These are phyloP conservation scores for Fusarium nurragi DNA, from an alignment of 2,329 filamentous ascomycete genomes.

Conservation along the genomic window DNA sequence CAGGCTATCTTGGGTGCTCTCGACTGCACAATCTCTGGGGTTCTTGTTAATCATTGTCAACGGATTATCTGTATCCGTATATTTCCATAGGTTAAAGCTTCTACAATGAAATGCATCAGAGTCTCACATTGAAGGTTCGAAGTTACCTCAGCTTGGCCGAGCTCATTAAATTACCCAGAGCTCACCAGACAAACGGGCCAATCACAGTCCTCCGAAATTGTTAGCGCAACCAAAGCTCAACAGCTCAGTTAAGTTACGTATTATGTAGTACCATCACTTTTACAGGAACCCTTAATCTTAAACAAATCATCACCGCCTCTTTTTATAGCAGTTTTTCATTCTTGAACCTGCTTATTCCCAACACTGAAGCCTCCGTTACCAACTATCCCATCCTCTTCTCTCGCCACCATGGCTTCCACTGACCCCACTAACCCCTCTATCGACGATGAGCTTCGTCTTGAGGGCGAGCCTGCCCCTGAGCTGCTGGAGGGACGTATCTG, in stretches of 20 bases:
- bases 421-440: conserved; percentile 39
- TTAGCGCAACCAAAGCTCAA: conserved; percentile 21
- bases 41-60: background rate
- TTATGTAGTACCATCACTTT: background rate
- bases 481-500: conserved; percentile 81
- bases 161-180: conserved; percentile 7
- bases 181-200: conserved; percentile 16
- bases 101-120: background rate
- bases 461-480: conserved; percentile 62
- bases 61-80: background rate
- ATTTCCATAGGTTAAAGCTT: background rate
- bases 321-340: background rate
- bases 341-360: background rate
- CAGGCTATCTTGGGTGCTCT: background rate
- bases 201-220: conserved; percentile 27
- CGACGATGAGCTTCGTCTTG: conserved; percentile 42
- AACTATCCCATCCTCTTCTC: background rate
- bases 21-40: background rate
- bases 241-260: conserved; percentile 27
- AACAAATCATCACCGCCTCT: conserved; percentile 10
- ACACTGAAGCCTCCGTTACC: background rate
- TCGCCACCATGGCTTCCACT: conserved; percentile 31
- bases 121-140: background rate
- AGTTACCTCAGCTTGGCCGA: background rate
- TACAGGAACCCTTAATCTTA: conserved; percentile 14